Evolutionary conservation across 768 basidiomycete species (phyloP), one percentile per base, ranked within the genome.

Genomic region (Gelatoporia subvermispora): DNA sequence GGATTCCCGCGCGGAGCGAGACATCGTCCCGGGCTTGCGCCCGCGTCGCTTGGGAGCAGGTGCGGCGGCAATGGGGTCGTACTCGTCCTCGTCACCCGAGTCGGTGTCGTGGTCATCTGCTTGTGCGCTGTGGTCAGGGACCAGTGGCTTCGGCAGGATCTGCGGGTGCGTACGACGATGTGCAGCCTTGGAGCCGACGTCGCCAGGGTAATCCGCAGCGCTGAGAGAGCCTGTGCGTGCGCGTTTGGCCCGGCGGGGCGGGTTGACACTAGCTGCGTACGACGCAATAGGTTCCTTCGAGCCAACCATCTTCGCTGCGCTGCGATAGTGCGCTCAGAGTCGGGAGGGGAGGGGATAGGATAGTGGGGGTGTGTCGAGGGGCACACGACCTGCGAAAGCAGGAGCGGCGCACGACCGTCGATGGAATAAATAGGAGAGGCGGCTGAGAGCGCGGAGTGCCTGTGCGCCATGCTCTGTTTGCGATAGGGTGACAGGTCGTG

Each of bases 1-100:
- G 2, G 85, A 79, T 67, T 95, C 93, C 41, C 93, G 76, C 24
- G 87, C 87, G 13, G 78, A 77, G 51, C 88, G 84, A 16, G 86
- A 86, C 40, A 88, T 66, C 8, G 79, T 74, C 8, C 82, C 83
- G 0, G 88, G 85, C 60, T 85, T 88, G 43, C 78, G 72, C 16
- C 88, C 81, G 2, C 87, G 84, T 18, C 85, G 81, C 62, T 80
- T 85, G 9, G 75, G 67, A 11, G 62, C 51, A 10, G 66, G 63
- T 0, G 63, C 55, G 7, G 57, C 41, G 7, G 52, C 53, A 17
- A 58, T 43, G 1, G 58, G 50, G 39, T 62, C 61, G 48, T 69
- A 68, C 38, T 62, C 63, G 35, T 71, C 69, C 22, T 60, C 60
- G 20, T 65, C 64, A 10, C 60, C 61, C 18, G 56, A 56, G 28